A percentile compares a stretch with the other conserved stretches of the same genome.
Conservation (phyloP, 768 basidiomycete species). For the Hygrophorus russula region DNA sequence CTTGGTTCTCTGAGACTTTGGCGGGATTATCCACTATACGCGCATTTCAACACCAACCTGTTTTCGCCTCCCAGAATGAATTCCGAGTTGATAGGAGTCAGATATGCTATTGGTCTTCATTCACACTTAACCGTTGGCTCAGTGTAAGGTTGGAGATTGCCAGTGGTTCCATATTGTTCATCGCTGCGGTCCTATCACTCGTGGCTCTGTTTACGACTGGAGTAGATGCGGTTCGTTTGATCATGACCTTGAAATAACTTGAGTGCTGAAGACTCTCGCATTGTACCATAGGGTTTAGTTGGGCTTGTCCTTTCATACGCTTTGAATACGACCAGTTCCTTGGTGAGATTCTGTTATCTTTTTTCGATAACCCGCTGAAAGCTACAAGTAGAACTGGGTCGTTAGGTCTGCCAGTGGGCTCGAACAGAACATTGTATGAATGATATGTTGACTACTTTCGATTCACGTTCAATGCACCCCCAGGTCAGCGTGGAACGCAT, state of each 20-base stretch:
- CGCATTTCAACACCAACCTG: conserved; percentile 58
- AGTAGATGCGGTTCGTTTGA: conserved; percentile 83
- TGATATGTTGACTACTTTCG: too few species aligned
- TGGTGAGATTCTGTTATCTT: conserved; percentile 31
- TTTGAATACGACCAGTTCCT: conserved; percentile 67
- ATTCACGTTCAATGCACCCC: too few species aligned
- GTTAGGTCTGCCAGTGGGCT: conserved; percentile 79
- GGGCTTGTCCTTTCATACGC: conserved; percentile 82
- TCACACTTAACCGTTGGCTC: conserved; percentile 75
- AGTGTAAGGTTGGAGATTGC: conserved; percentile 81
- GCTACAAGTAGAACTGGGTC: conserved; percentile 54
- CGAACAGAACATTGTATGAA: conserved; percentile 83
- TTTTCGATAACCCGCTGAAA: background rate
- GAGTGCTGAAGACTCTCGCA: too few species aligned
- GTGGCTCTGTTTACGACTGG: conserved; percentile 58
- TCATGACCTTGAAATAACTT: too few species aligned
- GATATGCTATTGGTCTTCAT: conserved; percentile 63
- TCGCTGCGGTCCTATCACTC: conserved; percentile 57
- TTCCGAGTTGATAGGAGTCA: conserved; percentile 79
- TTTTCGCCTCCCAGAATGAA: conserved; percentile 61
- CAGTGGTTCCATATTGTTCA: conserved; percentile 69
- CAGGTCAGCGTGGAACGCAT: conserved; percentile 85
- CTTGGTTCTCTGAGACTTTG: conserved; percentile 68
- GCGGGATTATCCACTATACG: conserved; percentile 76
- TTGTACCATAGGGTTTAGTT: too few species aligned